These are phyloP conservation scores for Nematocida major DNA, from an alignment of 371 early-diverging fungal species.

Conservation along the genomic window DNA sequence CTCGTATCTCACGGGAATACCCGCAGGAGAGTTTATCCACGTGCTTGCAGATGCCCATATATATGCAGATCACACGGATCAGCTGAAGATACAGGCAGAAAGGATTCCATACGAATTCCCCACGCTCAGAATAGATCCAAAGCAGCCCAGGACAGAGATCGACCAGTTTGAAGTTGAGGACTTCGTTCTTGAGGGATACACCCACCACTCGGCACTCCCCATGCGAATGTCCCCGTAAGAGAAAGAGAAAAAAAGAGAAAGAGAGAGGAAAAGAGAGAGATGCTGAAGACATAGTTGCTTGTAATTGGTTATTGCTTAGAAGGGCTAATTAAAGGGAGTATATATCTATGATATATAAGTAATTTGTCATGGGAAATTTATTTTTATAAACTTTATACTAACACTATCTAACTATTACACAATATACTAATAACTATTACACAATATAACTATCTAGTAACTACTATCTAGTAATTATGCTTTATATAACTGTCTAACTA, in stretches of 20 bases:
- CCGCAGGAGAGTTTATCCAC: conserved; percentile 82
- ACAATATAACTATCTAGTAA: too few relatives aligned
- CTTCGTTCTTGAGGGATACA: conserved; percentile 76
- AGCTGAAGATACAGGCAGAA: conserved; percentile 73
- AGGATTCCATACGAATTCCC: conserved; percentile 81
- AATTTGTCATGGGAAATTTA: too few relatives aligned
- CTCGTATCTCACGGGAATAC: conserved; percentile 77
- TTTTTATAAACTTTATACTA: too few relatives aligned
- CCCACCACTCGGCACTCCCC: conserved; percentile 77
- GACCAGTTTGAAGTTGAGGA: conserved; percentile 78
- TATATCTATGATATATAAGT: too few relatives aligned
- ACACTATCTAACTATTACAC: too few relatives aligned
- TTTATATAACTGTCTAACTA: too few relatives aligned
- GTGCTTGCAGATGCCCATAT: conserved; percentile 93
- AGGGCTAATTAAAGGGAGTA: too few relatives aligned
- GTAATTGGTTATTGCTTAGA: too few relatives aligned
- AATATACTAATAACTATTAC: too few relatives aligned
- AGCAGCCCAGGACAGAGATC: conserved; percentile 63
- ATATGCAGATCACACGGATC: conserved; percentile 82
- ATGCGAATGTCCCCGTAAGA: conserved; percentile 83
- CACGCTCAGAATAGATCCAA: conserved; percentile 68
- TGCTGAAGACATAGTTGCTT: too few relatives aligned
- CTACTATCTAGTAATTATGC: too few relatives aligned
- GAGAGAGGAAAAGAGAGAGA: too few relatives aligned
- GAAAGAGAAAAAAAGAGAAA: background rate